These are phyloP conservation scores for Backusella mclennaniae DNA, from an alignment of 192 early-diverging fungal genomes.

Conservation along the genomic window DNA sequence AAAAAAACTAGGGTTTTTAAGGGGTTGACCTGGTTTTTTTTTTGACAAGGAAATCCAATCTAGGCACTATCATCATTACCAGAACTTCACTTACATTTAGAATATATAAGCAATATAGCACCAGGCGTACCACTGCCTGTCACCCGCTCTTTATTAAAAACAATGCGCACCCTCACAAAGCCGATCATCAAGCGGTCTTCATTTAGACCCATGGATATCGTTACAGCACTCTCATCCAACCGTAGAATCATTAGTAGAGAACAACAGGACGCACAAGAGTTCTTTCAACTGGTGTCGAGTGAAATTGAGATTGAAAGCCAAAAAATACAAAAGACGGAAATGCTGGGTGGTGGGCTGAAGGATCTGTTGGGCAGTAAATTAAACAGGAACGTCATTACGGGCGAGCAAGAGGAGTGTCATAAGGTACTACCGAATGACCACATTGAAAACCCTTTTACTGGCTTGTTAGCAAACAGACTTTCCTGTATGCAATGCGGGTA, in stretches of 20 bases:
- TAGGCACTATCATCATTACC: constrained; percentile 46
- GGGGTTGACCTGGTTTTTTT: neutral
- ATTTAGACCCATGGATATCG: constrained; percentile 62
- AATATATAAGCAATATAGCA: constrained; percentile 24
- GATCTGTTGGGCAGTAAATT: neutral
- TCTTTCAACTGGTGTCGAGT: constrained; percentile 77
- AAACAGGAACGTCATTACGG: neutral
- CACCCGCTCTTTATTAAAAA: constrained; percentile 17
- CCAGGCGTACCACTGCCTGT: constrained; percentile 13
- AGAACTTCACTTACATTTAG: constrained; percentile 38
- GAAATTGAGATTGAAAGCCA: constrained; percentile 65
- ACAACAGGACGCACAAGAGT: constrained; percentile 90
- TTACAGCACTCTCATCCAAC: constrained; percentile 53
- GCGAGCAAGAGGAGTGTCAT: neutral
- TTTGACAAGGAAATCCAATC: neutral
- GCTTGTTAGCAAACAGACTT: constrained; percentile 70
- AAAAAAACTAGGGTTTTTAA: neutral
- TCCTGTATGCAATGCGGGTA: constrained; percentile 82
- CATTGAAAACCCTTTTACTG: constrained; percentile 69
- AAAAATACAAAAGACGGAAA: neutral
- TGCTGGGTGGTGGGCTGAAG: constrained; percentile 8
- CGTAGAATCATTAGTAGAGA: constrained; percentile 62
- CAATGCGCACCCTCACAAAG: constrained; percentile 31
- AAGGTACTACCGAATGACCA: neutral
- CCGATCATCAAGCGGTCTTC: constrained; percentile 35